These are phyloP conservation scores for Penicillium aurantiogriseum DNA, from an alignment of 2,329 filamentous ascomycete species.

Conservation along the genomic window DNA sequence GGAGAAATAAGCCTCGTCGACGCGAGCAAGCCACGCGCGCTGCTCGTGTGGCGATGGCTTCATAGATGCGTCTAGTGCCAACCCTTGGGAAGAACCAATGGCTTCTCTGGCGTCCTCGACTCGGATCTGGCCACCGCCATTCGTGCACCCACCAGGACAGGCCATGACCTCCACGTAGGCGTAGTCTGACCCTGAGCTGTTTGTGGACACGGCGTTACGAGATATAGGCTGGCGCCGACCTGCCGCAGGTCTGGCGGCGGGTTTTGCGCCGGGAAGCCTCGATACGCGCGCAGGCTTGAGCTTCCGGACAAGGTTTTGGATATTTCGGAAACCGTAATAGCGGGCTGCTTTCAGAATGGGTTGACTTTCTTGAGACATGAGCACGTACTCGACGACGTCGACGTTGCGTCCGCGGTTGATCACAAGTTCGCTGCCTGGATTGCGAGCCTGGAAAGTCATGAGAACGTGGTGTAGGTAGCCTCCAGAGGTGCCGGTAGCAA, in stretches of 20 bases:
- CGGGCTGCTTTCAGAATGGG: constrained; percentile 75
- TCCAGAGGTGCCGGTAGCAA: constrained; percentile 74
- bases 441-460: constrained; percentile 65
- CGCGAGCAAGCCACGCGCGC: constrained; percentile 76
- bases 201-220: constrained; percentile 30
- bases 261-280: constrained; percentile 73
- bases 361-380: constrained; percentile 58
- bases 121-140: constrained; percentile 94
- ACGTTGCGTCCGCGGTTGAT: constrained; percentile 77
- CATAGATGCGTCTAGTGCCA: constrained; percentile 23
- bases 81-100: constrained; percentile 16
- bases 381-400: constrained; percentile 82
- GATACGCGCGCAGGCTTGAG: constrained; percentile 78
- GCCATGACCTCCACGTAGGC: constrained; percentile 99
- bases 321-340: constrained; percentile 97
- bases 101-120: constrained; percentile 66
- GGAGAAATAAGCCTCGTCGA: constrained; percentile 90
- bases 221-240: constrained; percentile 33
- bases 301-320: constrained; percentile 93
- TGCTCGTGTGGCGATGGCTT: constrained; percentile 75
- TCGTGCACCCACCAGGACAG: constrained; percentile 97
- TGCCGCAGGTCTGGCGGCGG: constrained; percentile 31
- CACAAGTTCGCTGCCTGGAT: constrained; percentile 70
- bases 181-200: constrained; percentile 59
- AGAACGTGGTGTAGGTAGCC: constrained; percentile 87